Evolutionary conservation across 78 protist genomes (phyloP), one percentile per base, ranked within the genome.

Genomic region (Dictyostelium capitatum): DNA sequence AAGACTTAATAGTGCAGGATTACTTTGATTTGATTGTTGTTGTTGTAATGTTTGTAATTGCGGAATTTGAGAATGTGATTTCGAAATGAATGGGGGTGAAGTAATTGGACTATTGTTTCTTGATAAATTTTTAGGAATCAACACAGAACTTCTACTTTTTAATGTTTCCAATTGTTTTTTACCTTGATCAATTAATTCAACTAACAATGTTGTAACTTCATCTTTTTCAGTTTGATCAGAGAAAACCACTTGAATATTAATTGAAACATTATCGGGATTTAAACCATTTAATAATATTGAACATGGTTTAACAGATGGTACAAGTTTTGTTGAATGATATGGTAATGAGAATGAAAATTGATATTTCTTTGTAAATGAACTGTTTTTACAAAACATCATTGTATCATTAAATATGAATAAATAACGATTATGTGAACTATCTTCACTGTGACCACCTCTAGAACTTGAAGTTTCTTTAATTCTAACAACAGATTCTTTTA

Each of bases 401-500:
- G 32, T 56, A 75, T 84, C 92, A 46, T 84, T 84, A 48, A 84
- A 84, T 12, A 84, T 23, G 28, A 73, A 84, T 2, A 84, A 19
- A 6, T 74, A 59, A 43, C 92, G n/a, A 62, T 17, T 80, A 15
- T 80, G 82, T 14, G 47, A 20, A 19, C 75, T 82, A 32, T 56
- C 50, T 48, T 50, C 54, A 67, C 19, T 53, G 17, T 20, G 23
- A 62, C 70, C 70, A 37, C 43, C 43, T 37, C 43, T 37, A 3
- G 43, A 37, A 17, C 30, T 59, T 19, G 10, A 7, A 19, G 12
- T 8, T 25, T 74, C 65, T 32, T 72, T 56, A 17, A 84, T 64
- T 74, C 51, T 72, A n/a, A 72, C 73, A 20, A n/a, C 17, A 19
- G 17, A 15, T 5, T 74, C 92, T 75, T 56, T 54, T 17, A 84